These are phyloP conservation scores for Boletus rubropictus DNA, from an alignment of 768 basidiomycete genomes.

Conservation along the genomic window DNA sequence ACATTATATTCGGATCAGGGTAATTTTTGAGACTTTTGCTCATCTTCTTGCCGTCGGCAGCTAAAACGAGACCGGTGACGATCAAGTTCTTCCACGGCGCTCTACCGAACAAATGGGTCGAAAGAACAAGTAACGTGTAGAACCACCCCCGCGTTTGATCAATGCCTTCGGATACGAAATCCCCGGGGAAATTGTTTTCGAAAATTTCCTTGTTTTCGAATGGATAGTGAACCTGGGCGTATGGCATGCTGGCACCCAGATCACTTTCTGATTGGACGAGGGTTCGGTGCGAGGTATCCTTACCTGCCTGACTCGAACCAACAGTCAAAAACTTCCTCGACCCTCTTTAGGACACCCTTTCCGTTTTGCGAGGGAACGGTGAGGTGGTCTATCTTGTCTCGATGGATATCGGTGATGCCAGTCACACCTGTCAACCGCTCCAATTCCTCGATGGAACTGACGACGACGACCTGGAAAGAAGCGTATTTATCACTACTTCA, in stretches of 20 bases:
- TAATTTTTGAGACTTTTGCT: slow-evolving; percentile 96
- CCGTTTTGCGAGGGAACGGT: slow-evolving; percentile 90
- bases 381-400: slow-evolving; percentile 93
- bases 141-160: slow-evolving; percentile 99
- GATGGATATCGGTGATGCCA: slow-evolving; percentile 85
- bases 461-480: slow-evolving; percentile 59
- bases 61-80: slow-evolving; percentile 91
- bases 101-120: slow-evolving; percentile 88
- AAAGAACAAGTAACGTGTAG: slow-evolving; percentile 93
- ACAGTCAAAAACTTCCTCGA: slow-evolving; percentile 99
- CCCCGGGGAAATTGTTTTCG: slow-evolving; percentile 82
- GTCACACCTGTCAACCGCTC: slow-evolving; percentile 78
- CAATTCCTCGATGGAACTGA: slow-evolving; percentile 85
- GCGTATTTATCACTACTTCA: not conserved
- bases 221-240: slow-evolving; percentile 94
- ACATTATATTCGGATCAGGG: slow-evolving; percentile 88
- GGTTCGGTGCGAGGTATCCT: slow-evolving; percentile 14
- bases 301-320: slow-evolving; percentile 99
- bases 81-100: slow-evolving; percentile 99
- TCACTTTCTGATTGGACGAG: not conserved
- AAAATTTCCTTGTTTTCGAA: slow-evolving; percentile 94
- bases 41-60: slow-evolving; percentile 99
- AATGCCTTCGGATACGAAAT: slow-evolving; percentile 97
- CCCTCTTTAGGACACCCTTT: slow-evolving; percentile 76
- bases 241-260: slow-evolving; percentile 76